A percentile compares a stretch with the other conserved stretches of the same genome.
Conservation (phyloP, 2,329 filamentous ascomycete genomes). For the Aureobasidium sp. region DNA sequence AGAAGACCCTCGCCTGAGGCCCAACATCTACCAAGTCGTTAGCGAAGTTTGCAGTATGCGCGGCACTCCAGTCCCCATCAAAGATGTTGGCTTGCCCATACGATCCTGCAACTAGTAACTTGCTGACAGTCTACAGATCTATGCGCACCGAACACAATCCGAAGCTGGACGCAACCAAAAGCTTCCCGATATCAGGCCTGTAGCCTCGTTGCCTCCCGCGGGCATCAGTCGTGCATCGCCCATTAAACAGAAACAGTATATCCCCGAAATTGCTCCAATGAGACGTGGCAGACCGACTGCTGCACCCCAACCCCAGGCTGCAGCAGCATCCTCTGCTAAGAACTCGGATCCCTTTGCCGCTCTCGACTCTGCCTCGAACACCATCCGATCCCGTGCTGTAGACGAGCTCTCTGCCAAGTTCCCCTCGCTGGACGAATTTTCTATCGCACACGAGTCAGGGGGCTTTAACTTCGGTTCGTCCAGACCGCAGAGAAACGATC, state of each 20-base stretch:
- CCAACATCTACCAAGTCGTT: conserved; percentile 91
- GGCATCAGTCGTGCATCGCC: conserved; percentile 38
- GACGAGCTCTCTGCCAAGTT: conserved; percentile 84
- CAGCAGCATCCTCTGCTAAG: conserved; percentile 52
- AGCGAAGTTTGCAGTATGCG: conserved; percentile 84
- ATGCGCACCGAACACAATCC: conserved; percentile 49
- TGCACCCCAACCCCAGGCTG: conserved; percentile 37
- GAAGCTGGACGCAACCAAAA: conserved; percentile 55
- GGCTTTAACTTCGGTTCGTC: conserved; percentile 65
- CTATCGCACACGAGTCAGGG: conserved; percentile 76
- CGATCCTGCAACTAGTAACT: background rate
- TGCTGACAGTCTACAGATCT: conserved; percentile 35
- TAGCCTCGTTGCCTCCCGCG: conserved; percentile 39
- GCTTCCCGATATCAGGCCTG: conserved; percentile 44
- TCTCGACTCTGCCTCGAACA: conserved; percentile 59
- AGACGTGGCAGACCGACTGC: conserved; percentile 68
- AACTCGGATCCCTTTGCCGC: conserved; percentile 80
- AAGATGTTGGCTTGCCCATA: conserved; percentile 58
- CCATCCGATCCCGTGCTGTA: conserved; percentile 41
- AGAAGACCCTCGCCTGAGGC: conserved; percentile 69
- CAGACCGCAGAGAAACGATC: conserved; percentile 44
- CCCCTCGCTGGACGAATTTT: conserved; percentile 87
- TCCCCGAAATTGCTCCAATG: conserved; percentile 93
- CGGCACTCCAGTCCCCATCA: conserved; percentile 74
- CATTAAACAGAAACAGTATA: conserved; percentile 57